These are phyloP conservation scores for Umbelopsis sp. DNA, from an alignment of 192 early-diverging fungal species.

Conservation along the genomic window DNA sequence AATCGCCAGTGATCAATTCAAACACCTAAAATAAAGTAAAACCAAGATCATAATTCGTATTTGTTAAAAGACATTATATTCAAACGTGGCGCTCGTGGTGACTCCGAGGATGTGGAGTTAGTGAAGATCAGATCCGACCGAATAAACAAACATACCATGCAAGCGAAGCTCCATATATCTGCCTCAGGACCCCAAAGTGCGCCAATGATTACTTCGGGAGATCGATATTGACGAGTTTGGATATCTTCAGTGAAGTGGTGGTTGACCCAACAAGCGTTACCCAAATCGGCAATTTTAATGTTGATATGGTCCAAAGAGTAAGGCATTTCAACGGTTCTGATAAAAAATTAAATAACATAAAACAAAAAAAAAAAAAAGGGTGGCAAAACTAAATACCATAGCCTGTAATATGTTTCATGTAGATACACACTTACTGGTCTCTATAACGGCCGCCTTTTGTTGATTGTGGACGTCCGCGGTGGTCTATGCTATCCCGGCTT, in stretches of 20 bases:
- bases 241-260: constrained; percentile 96
- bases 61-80: no score
- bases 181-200: constrained; percentile 81
- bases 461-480: neutral
- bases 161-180: constrained; percentile 94
- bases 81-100: no score
- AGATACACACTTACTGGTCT: neutral
- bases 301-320: constrained; percentile 41
- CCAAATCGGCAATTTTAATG: constrained; percentile 96
- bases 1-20: constrained; percentile 92
- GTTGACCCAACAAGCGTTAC: constrained; percentile 95
- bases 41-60: no score
- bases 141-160: constrained; percentile 63
- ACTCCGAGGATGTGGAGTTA: no score
- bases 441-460: neutral
- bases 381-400: no score
- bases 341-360: neutral
- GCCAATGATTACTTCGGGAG: constrained; percentile 94
- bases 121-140: no score
- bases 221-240: constrained; percentile 96
- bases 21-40: constrained; percentile 54
- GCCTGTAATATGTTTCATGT: no score
- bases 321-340: neutral
- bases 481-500: constrained; percentile 8
- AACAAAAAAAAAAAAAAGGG: no score